Conservation (phyloP, 2,329 filamentous ascomycete species). For the Hortaea sp. region DNA sequence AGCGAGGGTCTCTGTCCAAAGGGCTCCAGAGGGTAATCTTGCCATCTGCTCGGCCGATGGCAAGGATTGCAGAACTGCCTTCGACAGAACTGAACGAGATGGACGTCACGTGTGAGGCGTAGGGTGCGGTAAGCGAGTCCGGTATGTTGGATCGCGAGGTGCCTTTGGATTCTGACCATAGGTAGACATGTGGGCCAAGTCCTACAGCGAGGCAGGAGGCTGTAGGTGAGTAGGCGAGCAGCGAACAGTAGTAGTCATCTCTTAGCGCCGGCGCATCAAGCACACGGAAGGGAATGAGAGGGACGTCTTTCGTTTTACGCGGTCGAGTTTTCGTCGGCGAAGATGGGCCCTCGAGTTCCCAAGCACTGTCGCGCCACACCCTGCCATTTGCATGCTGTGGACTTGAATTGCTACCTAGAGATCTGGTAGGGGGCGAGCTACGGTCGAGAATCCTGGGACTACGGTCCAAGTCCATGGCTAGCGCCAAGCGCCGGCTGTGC, state of each 20-base stretch:
- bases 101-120: slow-evolving; percentile 57
- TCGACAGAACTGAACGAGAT: slow-evolving; percentile 77
- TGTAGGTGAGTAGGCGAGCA: slow-evolving; percentile 72
- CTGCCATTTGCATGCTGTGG: not conserved
- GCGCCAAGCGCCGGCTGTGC: slow-evolving; percentile 65
- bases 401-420: not conserved
- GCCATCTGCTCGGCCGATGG: slow-evolving; percentile 71
- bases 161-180: slow-evolving; percentile 72
- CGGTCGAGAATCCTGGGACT: slow-evolving; percentile 51
- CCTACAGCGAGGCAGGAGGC: slow-evolving; percentile 74
- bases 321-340: slow-evolving; percentile 4
- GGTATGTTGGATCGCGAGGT: slow-evolving; percentile 26
- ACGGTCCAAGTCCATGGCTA: slow-evolving; percentile 71
- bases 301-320: slow-evolving; percentile 16
- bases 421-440: slow-evolving; percentile 25
- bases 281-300: slow-evolving; percentile 38
- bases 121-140: slow-evolving; percentile 44
- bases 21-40: slow-evolving; percentile 69
- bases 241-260: slow-evolving; percentile 92
- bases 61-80: slow-evolving; percentile 71
- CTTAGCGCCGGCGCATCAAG: slow-evolving; percentile 81
- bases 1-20: slow-evolving; percentile 58
- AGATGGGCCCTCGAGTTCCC: slow-evolving; percentile 9
- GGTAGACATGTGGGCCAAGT: slow-evolving; percentile 67
- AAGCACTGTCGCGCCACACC: slow-evolving; percentile 5